These are phyloP conservation scores for Rhodofomes roseus DNA, from an alignment of 1,284 basidiomycete genomes.

Conservation along the genomic window DNA sequence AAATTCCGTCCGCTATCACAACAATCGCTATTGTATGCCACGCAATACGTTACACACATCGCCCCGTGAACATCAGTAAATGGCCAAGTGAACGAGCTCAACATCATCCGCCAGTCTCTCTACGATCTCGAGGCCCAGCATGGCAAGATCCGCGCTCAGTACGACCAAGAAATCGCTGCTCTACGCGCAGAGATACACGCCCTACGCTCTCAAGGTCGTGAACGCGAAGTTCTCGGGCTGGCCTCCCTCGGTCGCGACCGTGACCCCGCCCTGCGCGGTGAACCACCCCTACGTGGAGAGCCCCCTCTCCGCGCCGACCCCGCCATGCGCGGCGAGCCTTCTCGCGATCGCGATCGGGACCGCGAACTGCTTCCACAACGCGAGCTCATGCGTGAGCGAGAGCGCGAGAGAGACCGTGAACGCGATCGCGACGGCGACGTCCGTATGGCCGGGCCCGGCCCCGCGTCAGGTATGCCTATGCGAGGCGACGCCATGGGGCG, in stretches of 20 bases:
- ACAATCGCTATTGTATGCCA: background rate
- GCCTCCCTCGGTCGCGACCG: conserved; percentile 31
- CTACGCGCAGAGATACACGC: conserved; percentile 26
- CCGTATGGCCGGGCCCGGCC: conserved; percentile 15
- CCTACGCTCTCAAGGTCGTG: conserved; percentile 31
- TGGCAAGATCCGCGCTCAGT: conserved; percentile 66
- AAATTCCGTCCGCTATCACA: background rate
- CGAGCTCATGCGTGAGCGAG: conserved; percentile 16
- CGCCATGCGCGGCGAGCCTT: background rate
- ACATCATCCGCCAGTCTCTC: conserved; percentile 69
- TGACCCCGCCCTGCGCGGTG: conserved; percentile 6
- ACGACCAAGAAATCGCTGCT: conserved; percentile 66
- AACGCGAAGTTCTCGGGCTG: conserved; percentile 35
- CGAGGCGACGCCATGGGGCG: conserved; percentile 23
- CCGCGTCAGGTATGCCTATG: conserved; percentile 6
- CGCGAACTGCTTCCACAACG: conserved; percentile 23
- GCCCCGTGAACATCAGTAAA: conserved; percentile 41
- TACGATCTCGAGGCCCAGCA: conserved; percentile 79
- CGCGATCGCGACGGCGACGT: conserved; percentile 27
- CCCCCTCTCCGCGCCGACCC: conserved; percentile 3
- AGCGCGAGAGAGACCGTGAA: conserved; percentile 31
- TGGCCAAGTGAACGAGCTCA: conserved; percentile 69
- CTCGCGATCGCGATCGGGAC: conserved; percentile 10
- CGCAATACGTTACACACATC: background rate
- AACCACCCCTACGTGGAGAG: conserved; percentile 1